Percentiles rank a stretch among this genome's conserved stretches.
phyloP scores from a whole-genome alignment of 176 grass and related monocot genomes.

The Rhynchospora breviuscula region DNA sequence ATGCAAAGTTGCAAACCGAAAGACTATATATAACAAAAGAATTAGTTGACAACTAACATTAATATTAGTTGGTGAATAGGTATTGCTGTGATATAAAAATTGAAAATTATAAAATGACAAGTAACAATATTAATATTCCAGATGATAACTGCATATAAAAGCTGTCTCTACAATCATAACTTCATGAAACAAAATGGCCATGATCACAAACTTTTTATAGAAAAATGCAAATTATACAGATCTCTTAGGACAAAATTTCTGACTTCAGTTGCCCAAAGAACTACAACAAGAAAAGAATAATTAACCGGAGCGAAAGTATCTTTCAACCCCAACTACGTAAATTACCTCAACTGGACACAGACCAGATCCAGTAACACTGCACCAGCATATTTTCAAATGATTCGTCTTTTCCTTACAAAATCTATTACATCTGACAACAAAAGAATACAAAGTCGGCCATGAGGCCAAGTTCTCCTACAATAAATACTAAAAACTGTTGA shows the following conservation, averaged over 20 bases:
- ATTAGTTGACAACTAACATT: no score
- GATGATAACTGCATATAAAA: no score
- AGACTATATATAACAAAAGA: no score
- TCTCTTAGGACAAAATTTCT: constrained; percentile 20
- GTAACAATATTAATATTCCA: no score
- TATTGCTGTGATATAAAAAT: no score
- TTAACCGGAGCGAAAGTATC: neutral
- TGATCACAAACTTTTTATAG: neutral
- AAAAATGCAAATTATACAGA: constrained; percentile 24
- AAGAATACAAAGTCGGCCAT: constrained; percentile 15
- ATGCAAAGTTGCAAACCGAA: no score
- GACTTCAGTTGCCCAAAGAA: constrained; percentile 20
- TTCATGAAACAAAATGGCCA: no score
- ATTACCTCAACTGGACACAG: neutral
- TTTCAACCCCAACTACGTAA: constrained; percentile 16
- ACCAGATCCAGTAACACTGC: neutral
- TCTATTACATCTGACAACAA: constrained; percentile 21
- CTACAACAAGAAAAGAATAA: constrained; percentile 21
- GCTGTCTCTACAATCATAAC: no score
- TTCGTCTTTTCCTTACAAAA: constrained; percentile 9
- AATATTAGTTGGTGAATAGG: no score
- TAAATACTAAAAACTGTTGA: constrained; percentile 18
- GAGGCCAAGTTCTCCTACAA: neutral
- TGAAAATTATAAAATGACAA: no score
- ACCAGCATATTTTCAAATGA: neutral